Evolutionary conservation across 106 monocot species (phyloP).

Genomic region (Platanthera zijinensis): DNA sequence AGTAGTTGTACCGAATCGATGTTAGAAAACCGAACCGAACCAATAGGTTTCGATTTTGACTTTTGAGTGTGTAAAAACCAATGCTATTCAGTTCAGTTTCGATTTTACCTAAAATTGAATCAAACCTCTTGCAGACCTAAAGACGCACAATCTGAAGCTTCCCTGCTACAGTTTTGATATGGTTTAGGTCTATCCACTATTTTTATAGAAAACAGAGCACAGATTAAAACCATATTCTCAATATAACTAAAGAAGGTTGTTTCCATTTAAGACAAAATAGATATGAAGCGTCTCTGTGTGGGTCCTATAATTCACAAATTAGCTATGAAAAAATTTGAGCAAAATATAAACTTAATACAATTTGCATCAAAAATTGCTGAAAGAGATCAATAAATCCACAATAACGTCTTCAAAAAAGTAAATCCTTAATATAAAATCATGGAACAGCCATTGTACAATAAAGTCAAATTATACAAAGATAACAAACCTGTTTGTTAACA

Average conservation of each 20-base stretch:
- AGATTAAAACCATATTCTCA: neutral
- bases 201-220: neutral
- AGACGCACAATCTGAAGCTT: neutral
- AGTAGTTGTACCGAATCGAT: too few species aligned
- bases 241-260: neutral
- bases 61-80: too few species aligned
- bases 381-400: neutral
- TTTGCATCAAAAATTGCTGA: neutral
- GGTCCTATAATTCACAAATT: neutral
- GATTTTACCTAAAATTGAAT: too few species aligned
- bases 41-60: too few species aligned
- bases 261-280: neutral
- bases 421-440: neutral
- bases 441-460: neutral
- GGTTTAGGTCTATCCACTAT: neutral
- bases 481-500: slow-evolving; percentile 71
- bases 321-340: neutral
- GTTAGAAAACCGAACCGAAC: too few species aligned
- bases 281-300: neutral
- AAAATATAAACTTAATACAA: neutral
- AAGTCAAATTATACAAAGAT: slow-evolving; percentile 5
- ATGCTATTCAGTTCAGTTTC: too few species aligned
- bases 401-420: neutral
- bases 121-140: too few species aligned
- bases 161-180: neutral